Percentiles rank a stretch among this genome's conserved stretches.
phyloP scores from a whole-genome alignment of 257 asterid species.

The Solanum paucissectum region DNA sequence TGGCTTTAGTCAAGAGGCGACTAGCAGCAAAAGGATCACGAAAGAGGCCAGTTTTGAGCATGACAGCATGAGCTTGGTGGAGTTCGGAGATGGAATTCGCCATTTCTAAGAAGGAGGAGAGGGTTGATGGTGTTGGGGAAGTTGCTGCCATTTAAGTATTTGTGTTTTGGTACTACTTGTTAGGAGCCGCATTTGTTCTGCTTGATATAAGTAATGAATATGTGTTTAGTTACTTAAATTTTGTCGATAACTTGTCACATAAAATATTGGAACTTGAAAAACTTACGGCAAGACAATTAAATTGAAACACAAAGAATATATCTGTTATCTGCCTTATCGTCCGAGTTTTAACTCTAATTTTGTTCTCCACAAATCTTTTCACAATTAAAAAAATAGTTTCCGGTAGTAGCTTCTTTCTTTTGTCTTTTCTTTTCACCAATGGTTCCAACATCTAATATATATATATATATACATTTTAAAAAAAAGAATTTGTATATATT shows the following conservation, averaged over 20 bases:
- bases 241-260: neutral
- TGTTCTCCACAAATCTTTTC: too few relatives aligned
- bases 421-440: neutral
- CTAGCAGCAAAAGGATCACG: conserved; percentile 13
- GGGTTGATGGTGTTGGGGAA: conserved; percentile 8
- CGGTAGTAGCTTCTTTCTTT: too few relatives aligned
- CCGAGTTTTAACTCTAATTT: neutral
- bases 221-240: neutral
- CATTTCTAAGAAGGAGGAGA: conserved; percentile 12
- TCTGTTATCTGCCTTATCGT: too few relatives aligned
- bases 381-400: too few relatives aligned
- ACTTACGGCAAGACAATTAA: too few relatives aligned
- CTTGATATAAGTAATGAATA: neutral
- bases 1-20: conserved; percentile 24
- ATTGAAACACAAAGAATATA: neutral
- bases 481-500: too few relatives aligned
- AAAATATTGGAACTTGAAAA: too few relatives aligned
- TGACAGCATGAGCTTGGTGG: conserved; percentile 25
- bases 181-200: neutral
- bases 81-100: conserved; percentile 17
- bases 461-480: too few relatives aligned
- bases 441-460: neutral
- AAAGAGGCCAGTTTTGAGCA: conserved; percentile 27
- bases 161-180: neutral
- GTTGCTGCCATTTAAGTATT: neutral